Evolutionary conservation across 2,329 filamentous ascomycete genomes (phyloP).

Genomic region (Ascochyta fabae): DNA sequence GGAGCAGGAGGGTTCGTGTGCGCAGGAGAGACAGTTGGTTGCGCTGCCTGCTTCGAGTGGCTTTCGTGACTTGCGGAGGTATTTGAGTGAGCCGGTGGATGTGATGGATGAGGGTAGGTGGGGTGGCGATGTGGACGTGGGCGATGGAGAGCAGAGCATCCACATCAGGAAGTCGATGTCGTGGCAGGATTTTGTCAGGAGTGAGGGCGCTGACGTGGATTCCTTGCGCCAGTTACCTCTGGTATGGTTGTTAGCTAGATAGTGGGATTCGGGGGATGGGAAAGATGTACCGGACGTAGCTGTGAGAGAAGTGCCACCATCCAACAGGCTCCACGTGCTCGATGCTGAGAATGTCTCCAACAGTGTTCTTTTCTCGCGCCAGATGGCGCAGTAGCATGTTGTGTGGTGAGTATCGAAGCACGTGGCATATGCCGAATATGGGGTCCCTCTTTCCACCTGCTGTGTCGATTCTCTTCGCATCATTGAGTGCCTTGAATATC

Average conservation of each 20-base stretch:
- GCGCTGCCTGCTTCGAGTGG: slow-evolving; percentile 74
- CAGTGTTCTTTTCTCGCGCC: slow-evolving; percentile 73
- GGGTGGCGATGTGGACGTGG: slow-evolving; percentile 54
- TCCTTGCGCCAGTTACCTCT: slow-evolving; percentile 92
- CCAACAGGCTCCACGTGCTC: slow-evolving; percentile 95
- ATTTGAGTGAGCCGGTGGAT: slow-evolving; percentile 77
- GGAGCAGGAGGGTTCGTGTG: slow-evolving; percentile 75
- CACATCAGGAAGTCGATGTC: slow-evolving; percentile 93
- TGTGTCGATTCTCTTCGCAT: slow-evolving; percentile 31
- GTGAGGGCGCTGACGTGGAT: slow-evolving; percentile 75
- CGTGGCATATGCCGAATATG: slow-evolving; percentile 92
- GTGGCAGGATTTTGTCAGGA: slow-evolving; percentile 95
- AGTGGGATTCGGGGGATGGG: background rate
- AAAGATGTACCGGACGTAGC: slow-evolving; percentile 63
- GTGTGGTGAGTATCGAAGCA: slow-evolving; percentile 90
- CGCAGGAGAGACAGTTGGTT: slow-evolving; percentile 87
- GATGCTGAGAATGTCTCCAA: slow-evolving; percentile 85
- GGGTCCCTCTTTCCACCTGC: slow-evolving; percentile 30
- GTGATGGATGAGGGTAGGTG: slow-evolving; percentile 79
- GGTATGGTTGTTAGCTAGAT: slow-evolving; percentile 4
- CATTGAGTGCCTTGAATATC: slow-evolving; percentile 68
- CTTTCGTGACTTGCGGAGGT: slow-evolving; percentile 79
- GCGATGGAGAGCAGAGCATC: slow-evolving; percentile 78
- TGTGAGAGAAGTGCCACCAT: slow-evolving; percentile 83
- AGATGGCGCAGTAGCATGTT: slow-evolving; percentile 84